phyloP scores from a whole-genome alignment of 2,329 filamentous ascomycete species.

The Neocatenulostroma microsporum region DNA sequence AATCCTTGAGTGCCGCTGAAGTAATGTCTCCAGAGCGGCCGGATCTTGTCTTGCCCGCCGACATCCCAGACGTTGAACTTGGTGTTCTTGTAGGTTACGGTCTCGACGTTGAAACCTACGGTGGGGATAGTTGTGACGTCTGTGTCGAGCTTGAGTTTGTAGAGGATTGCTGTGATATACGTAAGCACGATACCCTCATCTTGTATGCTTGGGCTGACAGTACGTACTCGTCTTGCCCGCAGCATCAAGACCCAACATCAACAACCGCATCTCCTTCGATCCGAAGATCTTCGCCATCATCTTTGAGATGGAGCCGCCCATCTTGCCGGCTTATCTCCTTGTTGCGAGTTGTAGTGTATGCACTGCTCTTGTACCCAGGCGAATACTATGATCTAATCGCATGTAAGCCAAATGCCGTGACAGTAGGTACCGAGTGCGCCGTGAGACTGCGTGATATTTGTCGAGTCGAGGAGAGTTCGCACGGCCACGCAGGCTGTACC shows the following conservation, averaged over 20 bases:
- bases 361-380: no score
- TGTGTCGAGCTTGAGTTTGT: slow-evolving; percentile 99
- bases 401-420: no score
- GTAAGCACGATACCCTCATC: no score
- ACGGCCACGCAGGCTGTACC: no score
- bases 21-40: slow-evolving; percentile 98
- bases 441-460: no score
- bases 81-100: slow-evolving; percentile 99
- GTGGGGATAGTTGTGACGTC: slow-evolving; percentile 99
- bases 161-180: slow-evolving; percentile 87
- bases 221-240: slow-evolving; percentile 85
- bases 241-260: slow-evolving; percentile 96
- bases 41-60: slow-evolving; percentile 99
- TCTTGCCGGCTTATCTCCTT: no score
- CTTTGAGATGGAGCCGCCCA: slow-evolving; percentile 88
- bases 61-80: slow-evolving; percentile 99
- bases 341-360: no score
- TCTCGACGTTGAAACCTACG: slow-evolving; percentile 99
- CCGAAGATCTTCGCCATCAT: slow-evolving; percentile 99
- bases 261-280: slow-evolving; percentile 95
- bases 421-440: no score
- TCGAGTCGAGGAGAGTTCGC: no score
- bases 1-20: slow-evolving; percentile 97
- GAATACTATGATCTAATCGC: no score
- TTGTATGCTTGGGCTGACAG: no score